Evolutionary conservation across 2,329 filamentous ascomycete genomes (phyloP).

Genomic region (Xylariaceae sp.): DNA sequence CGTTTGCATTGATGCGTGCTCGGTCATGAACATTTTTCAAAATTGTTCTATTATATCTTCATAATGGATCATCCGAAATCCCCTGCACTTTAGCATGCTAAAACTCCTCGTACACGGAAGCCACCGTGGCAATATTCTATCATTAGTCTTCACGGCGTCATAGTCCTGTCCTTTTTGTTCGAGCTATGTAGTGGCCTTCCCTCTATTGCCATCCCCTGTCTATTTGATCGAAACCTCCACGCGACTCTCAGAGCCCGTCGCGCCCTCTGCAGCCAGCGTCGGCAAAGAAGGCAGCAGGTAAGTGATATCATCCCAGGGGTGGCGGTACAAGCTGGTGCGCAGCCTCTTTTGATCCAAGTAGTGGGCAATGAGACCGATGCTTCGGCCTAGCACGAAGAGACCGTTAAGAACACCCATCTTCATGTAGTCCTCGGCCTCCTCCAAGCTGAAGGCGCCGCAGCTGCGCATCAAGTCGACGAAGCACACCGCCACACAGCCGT

Average conservation of each 20-base stretch:
- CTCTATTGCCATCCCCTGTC: slow-evolving; percentile 29
- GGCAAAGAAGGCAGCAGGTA: slow-evolving; percentile 83
- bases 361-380: slow-evolving; percentile 98
- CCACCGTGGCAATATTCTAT: slow-evolving; percentile 21
- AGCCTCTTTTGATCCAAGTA: slow-evolving; percentile 99
- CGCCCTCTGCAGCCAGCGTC: slow-evolving; percentile 51
- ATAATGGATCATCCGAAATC: slow-evolving; percentile 17
- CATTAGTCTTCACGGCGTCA: slow-evolving; percentile 20
- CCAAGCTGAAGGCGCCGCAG: slow-evolving; percentile 91
- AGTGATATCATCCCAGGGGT: slow-evolving; percentile 98
- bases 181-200: slow-evolving; percentile 19
- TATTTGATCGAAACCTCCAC: slow-evolving; percentile 80
- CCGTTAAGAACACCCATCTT: slow-evolving; percentile 99
- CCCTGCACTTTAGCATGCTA: slow-evolving; percentile 19
- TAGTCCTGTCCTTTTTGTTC: slow-evolving; percentile 11
- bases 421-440: slow-evolving; percentile 98
- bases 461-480: slow-evolving; percentile 97
- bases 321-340: slow-evolving; percentile 95
- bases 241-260: slow-evolving; percentile 72
- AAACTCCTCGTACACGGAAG: slow-evolving; percentile 27
- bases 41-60: slow-evolving; percentile 24
- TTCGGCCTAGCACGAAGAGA: slow-evolving; percentile 95
- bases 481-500: slow-evolving; percentile 96
- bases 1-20: too few relatives aligned
- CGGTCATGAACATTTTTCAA: slow-evolving; percentile 1